Conservation (phyloP, 192 early-diverging fungal genomes). For the Chytriomyces hyalinus region DNA sequence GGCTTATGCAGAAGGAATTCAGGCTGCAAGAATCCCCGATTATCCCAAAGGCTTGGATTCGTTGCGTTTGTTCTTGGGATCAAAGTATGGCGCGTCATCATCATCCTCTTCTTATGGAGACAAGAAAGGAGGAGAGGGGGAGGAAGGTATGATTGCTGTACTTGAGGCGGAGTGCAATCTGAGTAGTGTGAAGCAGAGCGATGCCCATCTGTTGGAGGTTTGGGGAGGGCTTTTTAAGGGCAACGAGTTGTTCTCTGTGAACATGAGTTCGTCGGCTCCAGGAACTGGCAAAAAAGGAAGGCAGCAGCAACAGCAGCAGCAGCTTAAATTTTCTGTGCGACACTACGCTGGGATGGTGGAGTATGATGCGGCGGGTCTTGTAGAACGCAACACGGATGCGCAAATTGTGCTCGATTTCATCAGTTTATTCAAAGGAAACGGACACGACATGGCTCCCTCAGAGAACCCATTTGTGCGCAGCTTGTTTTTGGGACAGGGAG, state of each 20-base stretch:
- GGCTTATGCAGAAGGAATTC: slow-evolving; percentile 56
- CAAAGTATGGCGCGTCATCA: slow-evolving; percentile 18
- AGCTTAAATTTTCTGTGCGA: slow-evolving; percentile 71
- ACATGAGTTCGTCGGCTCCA: slow-evolving; percentile 23
- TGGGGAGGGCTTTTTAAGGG: neutral
- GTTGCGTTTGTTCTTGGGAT: slow-evolving; percentile 59
- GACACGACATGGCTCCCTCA: slow-evolving; percentile 50
- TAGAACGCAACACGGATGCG: slow-evolving; percentile 76
- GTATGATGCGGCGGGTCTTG: slow-evolving; percentile 81
- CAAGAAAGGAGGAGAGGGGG: neutral
- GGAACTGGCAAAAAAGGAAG: neutral
- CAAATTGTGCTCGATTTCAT: slow-evolving; percentile 78
- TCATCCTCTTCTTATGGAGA: neutral
- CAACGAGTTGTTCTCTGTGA: slow-evolving; percentile 27
- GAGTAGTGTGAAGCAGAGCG: slow-evolving; percentile 9
- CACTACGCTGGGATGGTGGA: slow-evolving; percentile 76
- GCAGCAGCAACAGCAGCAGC: neutral
- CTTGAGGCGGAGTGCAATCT: slow-evolving; percentile 29
- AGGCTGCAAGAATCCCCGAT: slow-evolving; percentile 18
- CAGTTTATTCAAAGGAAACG: slow-evolving; percentile 70
- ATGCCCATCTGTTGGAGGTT: slow-evolving; percentile 38
- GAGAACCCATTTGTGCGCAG: slow-evolving; percentile 76
- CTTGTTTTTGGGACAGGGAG: slow-evolving; percentile 74
- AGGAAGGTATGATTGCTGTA: slow-evolving; percentile 16
- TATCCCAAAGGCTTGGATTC: slow-evolving; percentile 53